These are phyloP conservation scores for Cunninghamia lanceolata DNA, from an alignment of 75 land plant genomes.

Conservation along the genomic window DNA sequence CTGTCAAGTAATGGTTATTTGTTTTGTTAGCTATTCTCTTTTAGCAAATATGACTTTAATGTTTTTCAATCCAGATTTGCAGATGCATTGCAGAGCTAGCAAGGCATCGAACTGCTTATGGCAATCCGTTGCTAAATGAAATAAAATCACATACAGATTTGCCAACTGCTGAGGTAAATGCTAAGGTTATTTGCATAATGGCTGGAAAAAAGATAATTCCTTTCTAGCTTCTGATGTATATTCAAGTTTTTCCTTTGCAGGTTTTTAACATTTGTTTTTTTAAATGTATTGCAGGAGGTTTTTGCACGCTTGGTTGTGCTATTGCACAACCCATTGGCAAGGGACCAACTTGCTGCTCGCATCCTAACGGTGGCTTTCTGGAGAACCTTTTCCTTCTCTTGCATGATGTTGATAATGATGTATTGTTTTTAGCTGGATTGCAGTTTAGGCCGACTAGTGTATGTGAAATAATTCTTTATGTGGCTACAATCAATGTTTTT, in stretches of 20 bases:
- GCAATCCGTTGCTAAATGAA: conserved; percentile 38
- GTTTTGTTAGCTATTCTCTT: neutral
- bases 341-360: conserved; percentile 81
- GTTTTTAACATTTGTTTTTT: neutral
- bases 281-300: conserved; percentile 61
- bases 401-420: neutral
- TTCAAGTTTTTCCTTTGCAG: too few relatives aligned
- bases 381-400: neutral
- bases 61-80: conserved; percentile 57
- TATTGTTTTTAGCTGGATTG: neutral
- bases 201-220: neutral
- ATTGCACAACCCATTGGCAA: conserved; percentile 86
- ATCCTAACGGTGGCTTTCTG: conserved; percentile 65
- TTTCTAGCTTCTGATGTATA: neutral
- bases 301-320: conserved; percentile 90
- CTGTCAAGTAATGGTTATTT: neutral
- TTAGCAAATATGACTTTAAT: neutral
- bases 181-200: neutral
- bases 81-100: conserved; percentile 86
- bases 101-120: conserved; percentile 40
- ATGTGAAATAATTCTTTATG: neutral
- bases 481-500: neutral
- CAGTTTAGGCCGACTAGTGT: neutral
- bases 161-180: conserved; percentile 79
- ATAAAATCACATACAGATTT: conserved; percentile 53